Evolutionary conservation across 2,329 filamentous ascomycete genomes (phyloP).

Genomic region (Diaporthe sp.): DNA sequence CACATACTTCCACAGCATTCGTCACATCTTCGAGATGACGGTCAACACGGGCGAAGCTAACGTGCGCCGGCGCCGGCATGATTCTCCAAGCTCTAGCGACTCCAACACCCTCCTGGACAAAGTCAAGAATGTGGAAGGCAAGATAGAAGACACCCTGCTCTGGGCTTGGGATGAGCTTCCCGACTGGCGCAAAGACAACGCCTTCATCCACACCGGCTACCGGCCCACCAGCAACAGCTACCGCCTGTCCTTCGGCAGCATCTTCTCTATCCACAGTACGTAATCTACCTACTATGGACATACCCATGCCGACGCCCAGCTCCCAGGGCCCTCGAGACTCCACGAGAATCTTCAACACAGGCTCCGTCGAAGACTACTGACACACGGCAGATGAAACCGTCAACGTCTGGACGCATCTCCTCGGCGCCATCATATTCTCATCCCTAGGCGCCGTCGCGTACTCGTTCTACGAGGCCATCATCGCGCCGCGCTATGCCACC

Average conservation of each 20-base stretch:
- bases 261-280: conserved; percentile 64
- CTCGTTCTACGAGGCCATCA: conserved; percentile 64
- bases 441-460: conserved; percentile 54
- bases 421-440: conserved; percentile 75
- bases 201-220: conserved; percentile 68
- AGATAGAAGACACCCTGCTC: conserved; percentile 58
- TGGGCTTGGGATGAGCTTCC: conserved; percentile 72
- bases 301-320: neutral
- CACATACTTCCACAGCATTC: neutral
- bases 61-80: conserved; percentile 34
- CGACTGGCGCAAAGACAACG: conserved; percentile 72
- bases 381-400: conserved; percentile 65
- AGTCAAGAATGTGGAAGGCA: conserved; percentile 55
- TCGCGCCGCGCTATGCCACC: conserved; percentile 76
- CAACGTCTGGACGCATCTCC: conserved; percentile 73
- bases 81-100: conserved; percentile 8
- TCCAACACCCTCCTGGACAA: conserved; percentile 45
- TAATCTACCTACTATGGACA: neutral
- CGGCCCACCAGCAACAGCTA: conserved; percentile 66
- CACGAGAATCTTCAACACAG: neutral
- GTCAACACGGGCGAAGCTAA: neutral
- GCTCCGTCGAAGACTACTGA: neutral
- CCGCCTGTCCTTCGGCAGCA: conserved; percentile 59
- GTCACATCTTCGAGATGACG: neutral
- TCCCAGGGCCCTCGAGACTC: neutral